These are phyloP conservation scores for Xerocomellus chrysenteron DNA, from an alignment of 768 basidiomycete species.

Conservation along the genomic window DNA sequence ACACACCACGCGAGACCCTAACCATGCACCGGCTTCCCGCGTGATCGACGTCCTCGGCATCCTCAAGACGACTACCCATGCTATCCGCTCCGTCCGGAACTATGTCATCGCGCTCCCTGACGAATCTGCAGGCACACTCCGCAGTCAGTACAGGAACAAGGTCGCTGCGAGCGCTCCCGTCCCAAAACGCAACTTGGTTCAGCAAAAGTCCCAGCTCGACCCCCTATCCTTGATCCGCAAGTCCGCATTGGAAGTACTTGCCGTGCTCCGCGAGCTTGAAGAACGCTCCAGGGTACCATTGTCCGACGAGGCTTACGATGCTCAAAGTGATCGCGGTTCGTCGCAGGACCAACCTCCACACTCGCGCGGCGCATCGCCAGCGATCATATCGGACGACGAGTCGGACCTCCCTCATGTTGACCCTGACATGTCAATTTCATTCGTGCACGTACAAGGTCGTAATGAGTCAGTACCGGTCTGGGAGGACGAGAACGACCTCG, in stretches of 20 bases:
- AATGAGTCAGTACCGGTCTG: constrained; percentile 71
- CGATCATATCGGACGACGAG: constrained; percentile 39
- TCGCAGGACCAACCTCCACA: constrained; percentile 34
- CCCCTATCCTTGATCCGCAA: constrained; percentile 70
- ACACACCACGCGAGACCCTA: constrained; percentile 24
- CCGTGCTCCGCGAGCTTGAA: constrained; percentile 76
- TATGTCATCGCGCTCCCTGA: constrained; percentile 82
- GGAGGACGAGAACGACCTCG: constrained; percentile 64
- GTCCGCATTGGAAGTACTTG: constrained; percentile 81
- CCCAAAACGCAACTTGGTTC: constrained; percentile 37
- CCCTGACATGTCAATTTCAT: constrained; percentile 61
- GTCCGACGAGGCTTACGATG: constrained; percentile 81
- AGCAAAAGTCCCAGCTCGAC: constrained; percentile 44
- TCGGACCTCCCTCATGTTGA: constrained; percentile 40
- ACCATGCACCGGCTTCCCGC: constrained; percentile 8
- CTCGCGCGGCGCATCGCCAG: constrained; percentile 49
- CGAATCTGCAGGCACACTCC: constrained; percentile 57
- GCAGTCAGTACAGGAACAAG: constrained; percentile 57
- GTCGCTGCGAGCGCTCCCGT: constrained; percentile 34
- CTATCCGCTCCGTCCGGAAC: constrained; percentile 80
- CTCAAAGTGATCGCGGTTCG: constrained; percentile 65
- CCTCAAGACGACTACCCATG: constrained; percentile 76
- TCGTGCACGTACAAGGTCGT: constrained; percentile 68
- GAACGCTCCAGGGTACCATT: constrained; percentile 74
- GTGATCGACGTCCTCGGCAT: constrained; percentile 63